phyloP scores from a whole-genome alignment of 2,329 filamentous ascomycete genomes.

The Metarhizium brunneum region DNA sequence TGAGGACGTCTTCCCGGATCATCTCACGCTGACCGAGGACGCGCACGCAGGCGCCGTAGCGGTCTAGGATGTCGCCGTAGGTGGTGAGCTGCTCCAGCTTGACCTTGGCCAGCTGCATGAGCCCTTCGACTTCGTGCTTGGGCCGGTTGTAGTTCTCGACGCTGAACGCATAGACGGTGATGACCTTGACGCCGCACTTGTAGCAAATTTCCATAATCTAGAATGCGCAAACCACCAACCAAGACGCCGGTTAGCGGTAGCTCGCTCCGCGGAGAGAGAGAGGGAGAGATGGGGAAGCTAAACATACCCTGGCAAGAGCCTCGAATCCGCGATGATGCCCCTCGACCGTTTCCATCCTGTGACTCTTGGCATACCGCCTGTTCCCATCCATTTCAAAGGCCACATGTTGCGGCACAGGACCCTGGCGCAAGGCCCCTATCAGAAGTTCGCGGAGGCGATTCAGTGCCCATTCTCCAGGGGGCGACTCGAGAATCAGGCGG shows the following conservation, averaged over 20 bases:
- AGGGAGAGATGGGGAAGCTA: not conserved
- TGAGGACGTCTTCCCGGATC: conserved; percentile 77
- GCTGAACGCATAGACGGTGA: conserved; percentile 96
- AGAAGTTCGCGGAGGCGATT: conserved; percentile 71
- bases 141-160: conserved; percentile 99
- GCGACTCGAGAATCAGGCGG: conserved; percentile 74
- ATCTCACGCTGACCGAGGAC: conserved; percentile 78
- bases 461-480: conserved; percentile 84
- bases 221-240: not conserved
- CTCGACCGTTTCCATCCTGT: conserved; percentile 92
- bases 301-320: conserved; percentile 73
- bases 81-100: conserved; percentile 87
- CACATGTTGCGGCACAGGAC: conserved; percentile 86
- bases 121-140: conserved; percentile 88
- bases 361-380: conserved; percentile 77
- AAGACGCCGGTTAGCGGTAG: not conserved
- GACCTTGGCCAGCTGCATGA: conserved; percentile 97
- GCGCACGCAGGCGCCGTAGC: conserved; percentile 80
- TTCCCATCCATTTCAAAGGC: conserved; percentile 99
- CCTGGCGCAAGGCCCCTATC: conserved; percentile 81
- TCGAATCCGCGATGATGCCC: conserved; percentile 95
- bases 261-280: not conserved
- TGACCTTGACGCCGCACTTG: conserved; percentile 91
- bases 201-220: conserved; percentile 96
- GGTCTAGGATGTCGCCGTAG: conserved; percentile 85